Evolutionary conservation across 2,329 filamentous ascomycete genomes (phyloP).

Genomic region (Penicillium sp.): DNA sequence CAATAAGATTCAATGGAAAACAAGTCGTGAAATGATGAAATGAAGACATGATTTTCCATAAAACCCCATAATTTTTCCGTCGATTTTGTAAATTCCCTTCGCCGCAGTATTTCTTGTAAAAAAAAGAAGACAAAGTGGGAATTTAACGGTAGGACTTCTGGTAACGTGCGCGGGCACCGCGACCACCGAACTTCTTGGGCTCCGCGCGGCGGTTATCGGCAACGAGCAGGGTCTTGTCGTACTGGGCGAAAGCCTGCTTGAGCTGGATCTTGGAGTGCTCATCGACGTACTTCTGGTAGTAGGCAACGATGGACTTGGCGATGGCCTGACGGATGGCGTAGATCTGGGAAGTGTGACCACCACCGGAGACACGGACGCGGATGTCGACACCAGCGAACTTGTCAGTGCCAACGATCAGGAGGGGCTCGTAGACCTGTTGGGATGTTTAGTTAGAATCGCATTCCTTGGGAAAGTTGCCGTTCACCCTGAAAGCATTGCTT

Average conservation of each 20-base stretch:
- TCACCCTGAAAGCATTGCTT: slow-evolving; percentile 3
- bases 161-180: slow-evolving; percentile 92
- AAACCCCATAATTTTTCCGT: slow-evolving; percentile 18
- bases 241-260: slow-evolving; percentile 94
- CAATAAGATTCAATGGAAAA: slow-evolving; percentile 26
- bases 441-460: not conserved
- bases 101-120: slow-evolving; percentile 9
- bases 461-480: not conserved
- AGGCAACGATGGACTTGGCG: slow-evolving; percentile 93
- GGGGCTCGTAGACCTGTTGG: slow-evolving; percentile 90
- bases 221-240: slow-evolving; percentile 95
- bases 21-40: slow-evolving; percentile 25
- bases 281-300: slow-evolving; percentile 99
- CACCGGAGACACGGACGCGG: slow-evolving; percentile 91
- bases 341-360: slow-evolving; percentile 96
- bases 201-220: slow-evolving; percentile 99
- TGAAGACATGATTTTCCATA: slow-evolving; percentile 23
- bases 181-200: slow-evolving; percentile 89
- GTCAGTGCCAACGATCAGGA: slow-evolving; percentile 95
- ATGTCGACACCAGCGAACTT: slow-evolving; percentile 98
- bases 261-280: slow-evolving; percentile 99
- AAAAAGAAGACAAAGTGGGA: not conserved
- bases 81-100: slow-evolving; percentile 59
- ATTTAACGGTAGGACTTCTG: slow-evolving; percentile 99
- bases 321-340: slow-evolving; percentile 99